These are phyloP conservation scores for Pyrenochaeta sp. DNA, from an alignment of 2,329 filamentous ascomycete species.

Conservation along the genomic window DNA sequence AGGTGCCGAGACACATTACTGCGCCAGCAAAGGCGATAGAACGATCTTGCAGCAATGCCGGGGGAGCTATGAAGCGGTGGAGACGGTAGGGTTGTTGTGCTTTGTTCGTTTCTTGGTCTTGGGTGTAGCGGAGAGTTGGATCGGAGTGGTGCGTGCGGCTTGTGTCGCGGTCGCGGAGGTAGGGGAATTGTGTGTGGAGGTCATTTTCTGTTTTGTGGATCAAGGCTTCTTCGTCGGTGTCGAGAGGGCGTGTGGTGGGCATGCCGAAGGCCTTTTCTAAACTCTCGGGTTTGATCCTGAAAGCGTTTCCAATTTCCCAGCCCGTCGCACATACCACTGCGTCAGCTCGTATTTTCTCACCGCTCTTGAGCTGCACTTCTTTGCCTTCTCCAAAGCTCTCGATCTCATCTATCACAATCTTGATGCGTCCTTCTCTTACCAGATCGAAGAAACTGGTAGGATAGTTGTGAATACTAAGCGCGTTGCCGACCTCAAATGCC, in stretches of 20 bases:
- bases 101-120: constrained; percentile 2
- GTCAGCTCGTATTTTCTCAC: constrained; percentile 56
- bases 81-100: constrained; percentile 44
- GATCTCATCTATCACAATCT: constrained; percentile 65
- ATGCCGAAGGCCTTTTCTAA: constrained; percentile 58
- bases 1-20: constrained; percentile 48
- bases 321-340: constrained; percentile 66
- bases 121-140: constrained; percentile 22
- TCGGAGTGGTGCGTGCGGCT: constrained; percentile 28
- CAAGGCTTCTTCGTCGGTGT: constrained; percentile 50
- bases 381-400: constrained; percentile 53
- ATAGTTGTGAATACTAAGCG: constrained; percentile 69
- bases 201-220: constrained; percentile 31
- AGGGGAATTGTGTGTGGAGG: constrained; percentile 24
- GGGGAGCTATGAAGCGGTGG: constrained; percentile 56
- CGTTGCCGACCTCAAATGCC: constrained; percentile 63
- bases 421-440: constrained; percentile 62
- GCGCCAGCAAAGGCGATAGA: constrained; percentile 34
- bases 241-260: constrained; percentile 43
- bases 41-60: constrained; percentile 14
- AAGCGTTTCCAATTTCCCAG: constrained; percentile 61
- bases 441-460: constrained; percentile 65
- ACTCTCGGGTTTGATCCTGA: constrained; percentile 58
- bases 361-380: constrained; percentile 59
- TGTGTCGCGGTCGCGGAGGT: constrained; percentile 27